Base-by-base conservation (phyloP, 1,139 yeast species). In the Yamadazyma taylorii region DNA sequence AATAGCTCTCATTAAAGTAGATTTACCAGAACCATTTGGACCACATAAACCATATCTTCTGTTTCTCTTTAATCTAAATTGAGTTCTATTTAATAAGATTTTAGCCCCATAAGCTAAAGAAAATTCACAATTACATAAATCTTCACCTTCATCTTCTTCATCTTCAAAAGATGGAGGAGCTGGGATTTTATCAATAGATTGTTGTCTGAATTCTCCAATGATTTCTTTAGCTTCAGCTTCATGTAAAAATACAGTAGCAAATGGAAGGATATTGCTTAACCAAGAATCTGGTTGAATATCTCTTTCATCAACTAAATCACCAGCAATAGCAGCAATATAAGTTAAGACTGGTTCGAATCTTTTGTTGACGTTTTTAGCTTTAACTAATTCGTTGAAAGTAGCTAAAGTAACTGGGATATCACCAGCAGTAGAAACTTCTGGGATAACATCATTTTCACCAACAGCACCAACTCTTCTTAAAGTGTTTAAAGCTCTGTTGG, bases 11-110 rank as follows among this genome's bases (percentile, higher is more conserved):
- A 92, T 89, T 73, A 92, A 84, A 58, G 98, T 92, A 55, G 97
- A 92, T 79, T 92, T 92, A 86, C 98, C 98, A 61, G 97, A 96
- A 85, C 98, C 98, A 75, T 92, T 92, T 66, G 97, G 97, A 77
- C 98, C 98, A 79, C 97, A 90, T 59, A 92, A 81, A 88, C 98
- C 98, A 70, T 92, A 92, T 79, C 98, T 87, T 79, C 97, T 90
- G 78, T 87, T 94, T 79, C 97, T 88, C 94, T 90, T 92, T 71
- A 92, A 86, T 78, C 97, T 88, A 72, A 92, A 84, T 79, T 92
- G 97, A 59, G 98, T 92, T 78, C 94, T 89, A 90, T 92, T 92
- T 74, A 92, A 87, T 78, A 92, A 82, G 81, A 92, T 92, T 89
- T 90, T 90, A 63, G 98, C 98, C 89, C 98, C 98, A 72, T 92